Percentiles rank a stretch among this genome's conserved stretches.
phyloP scores from a whole-genome alignment of 345 rosid genomes.

The Boechera divaricarpa region DNA sequence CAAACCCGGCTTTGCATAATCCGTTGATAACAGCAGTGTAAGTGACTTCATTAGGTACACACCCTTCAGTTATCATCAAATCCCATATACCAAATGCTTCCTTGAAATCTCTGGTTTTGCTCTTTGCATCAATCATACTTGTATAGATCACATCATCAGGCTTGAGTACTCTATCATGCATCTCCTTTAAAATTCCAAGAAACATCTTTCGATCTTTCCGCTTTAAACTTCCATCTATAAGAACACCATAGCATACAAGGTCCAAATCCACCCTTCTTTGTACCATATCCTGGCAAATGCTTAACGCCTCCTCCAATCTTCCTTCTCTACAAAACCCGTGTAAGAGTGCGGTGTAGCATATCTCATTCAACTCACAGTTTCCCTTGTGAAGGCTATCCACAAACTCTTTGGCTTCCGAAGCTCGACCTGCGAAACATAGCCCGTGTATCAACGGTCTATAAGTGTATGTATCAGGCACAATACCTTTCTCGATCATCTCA shows the following conservation, averaged over 20 bases:
- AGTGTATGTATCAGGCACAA: conserved; percentile 83
- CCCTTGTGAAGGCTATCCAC: conserved; percentile 66
- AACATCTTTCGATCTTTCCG: conserved; percentile 55
- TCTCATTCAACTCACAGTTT: conserved; percentile 68
- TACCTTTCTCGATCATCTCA: conserved; percentile 75
- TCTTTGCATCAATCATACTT: conserved; percentile 81
- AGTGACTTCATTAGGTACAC: conserved; percentile 75
- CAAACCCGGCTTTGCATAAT: conserved; percentile 76
- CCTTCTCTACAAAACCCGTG: conserved; percentile 90
- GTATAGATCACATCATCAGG: conserved; percentile 83
- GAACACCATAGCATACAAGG: conserved; percentile 80
- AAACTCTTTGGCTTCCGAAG: conserved; percentile 73
- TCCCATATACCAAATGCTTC: conserved; percentile 75
- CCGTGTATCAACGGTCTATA: conserved; percentile 79
- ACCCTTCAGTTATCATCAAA: conserved; percentile 76
- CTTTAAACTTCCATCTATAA: conserved; percentile 76
- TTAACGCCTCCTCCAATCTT: conserved; percentile 67
- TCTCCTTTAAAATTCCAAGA: conserved; percentile 63
- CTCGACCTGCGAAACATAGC: conserved; percentile 71
- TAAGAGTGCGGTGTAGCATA: conserved; percentile 79
- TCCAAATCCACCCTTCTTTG: conserved; percentile 81
- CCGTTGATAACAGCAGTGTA: conserved; percentile 85
- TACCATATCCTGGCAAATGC: conserved; percentile 69
- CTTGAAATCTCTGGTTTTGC: conserved; percentile 73
- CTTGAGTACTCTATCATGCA: conserved; percentile 65